Evolutionary conservation across 257 asterid genomes (phyloP), one percentile per base, ranked within the genome.

Genomic region (Marsdenia floribunda): DNA sequence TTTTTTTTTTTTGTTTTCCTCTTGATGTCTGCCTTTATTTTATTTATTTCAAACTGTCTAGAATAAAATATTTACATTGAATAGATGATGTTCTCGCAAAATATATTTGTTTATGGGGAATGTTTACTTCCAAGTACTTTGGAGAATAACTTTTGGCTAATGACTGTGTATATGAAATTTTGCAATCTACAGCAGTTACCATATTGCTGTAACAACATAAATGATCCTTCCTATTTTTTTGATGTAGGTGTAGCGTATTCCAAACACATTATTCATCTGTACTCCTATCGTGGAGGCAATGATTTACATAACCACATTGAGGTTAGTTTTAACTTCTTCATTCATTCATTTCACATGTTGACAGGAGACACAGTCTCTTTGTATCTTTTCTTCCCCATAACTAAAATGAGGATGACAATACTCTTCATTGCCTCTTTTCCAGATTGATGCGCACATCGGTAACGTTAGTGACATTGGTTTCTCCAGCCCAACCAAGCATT

Each of bases 381-480:
- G 15, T 37, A 71, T 47, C 24, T 54, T 21, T 66, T 37, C 67
- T 72, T 38, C 67, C 52, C 2, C 40, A 1, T 33, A 21, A 55
- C 6, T 57, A 38, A 37, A 22, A 35, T 38, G 38, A 55, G 18
- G 7, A 54, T 72, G 53, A 22, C 63, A 3, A 7, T 64, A 6
- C 40, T 63, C 5, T 10, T 16, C 21, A 64, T 52, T 75, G 52
- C 54, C 70, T 65, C 9, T 42, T 37, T 81, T 73, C 63, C 81
- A 90, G 96, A 86, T 90, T 77, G 95, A 90, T 59, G 92, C 95
- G 24, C 92, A 87, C 59, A 59, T 77, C 49, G 95, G 95, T 60
- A 79, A 83, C 44, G 92, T 88, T 68, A 87, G 50, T 75, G 96
- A 88, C 79, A 78, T 90, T 53, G 91, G 95, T 6, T 90, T 90